Conservation (phyloP, 1,139 yeast genomes). For the Pichia sp. region DNA sequence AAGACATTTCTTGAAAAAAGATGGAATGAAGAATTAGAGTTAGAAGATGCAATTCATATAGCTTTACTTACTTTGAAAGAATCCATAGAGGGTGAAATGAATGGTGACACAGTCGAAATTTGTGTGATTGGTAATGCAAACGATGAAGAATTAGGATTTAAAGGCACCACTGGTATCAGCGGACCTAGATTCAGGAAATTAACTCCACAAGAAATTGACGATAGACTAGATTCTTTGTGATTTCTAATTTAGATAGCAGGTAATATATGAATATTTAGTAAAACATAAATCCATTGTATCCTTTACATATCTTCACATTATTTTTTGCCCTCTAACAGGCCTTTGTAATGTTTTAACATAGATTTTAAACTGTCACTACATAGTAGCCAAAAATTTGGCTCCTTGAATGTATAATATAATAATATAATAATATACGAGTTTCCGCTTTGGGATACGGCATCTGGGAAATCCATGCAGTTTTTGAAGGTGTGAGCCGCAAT, state of each 20-base stretch:
- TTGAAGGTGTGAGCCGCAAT: no score
- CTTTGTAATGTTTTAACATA: no score
- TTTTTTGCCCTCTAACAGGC: no score
- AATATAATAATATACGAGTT: not conserved
- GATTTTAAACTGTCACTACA: no score
- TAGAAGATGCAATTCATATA: constrained; percentile 97
- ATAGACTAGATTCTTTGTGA: constrained; percentile 84
- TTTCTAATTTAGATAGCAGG: no score
- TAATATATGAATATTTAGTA: no score
- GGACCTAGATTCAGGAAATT: constrained; percentile 90
- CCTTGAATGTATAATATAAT: not conserved
- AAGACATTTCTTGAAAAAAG: constrained; percentile 96
- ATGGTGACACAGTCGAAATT: constrained; percentile 92
- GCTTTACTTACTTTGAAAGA: constrained; percentile 92
- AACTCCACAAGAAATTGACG: constrained; percentile 87
- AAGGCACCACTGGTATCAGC: constrained; percentile 64
- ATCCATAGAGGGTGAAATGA: constrained; percentile 96
- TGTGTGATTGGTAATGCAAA: constrained; percentile 82
- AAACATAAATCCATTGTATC: not conserved
- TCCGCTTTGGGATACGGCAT: not conserved
- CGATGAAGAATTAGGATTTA: constrained; percentile 74
- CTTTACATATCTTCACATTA: no score
- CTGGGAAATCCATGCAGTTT: not conserved
- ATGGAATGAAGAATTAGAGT: constrained; percentile 94
- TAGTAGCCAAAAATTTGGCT: no score